Percentiles rank a stretch among this genome's conserved stretches.
These are phyloP conservation scores for Thermothielavioides terrestris DNA, from an alignment of 495 filamentous ascomycete genomes.

Conservation along the genomic window DNA sequence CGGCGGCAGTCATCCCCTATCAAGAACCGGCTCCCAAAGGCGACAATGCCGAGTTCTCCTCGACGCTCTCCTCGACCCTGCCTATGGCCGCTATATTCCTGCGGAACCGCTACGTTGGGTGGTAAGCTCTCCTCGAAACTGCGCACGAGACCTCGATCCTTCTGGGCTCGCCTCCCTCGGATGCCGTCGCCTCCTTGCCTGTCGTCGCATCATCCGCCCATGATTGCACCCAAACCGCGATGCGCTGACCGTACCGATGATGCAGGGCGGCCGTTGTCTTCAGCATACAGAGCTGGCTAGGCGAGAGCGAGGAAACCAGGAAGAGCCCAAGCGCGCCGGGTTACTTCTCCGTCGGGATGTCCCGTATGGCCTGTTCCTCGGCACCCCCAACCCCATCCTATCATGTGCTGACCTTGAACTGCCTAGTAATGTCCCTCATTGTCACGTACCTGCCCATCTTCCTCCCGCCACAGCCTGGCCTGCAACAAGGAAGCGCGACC, in stretches of 20 bases:
- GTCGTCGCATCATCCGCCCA: neutral
- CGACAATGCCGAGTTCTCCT: constrained; percentile 42
- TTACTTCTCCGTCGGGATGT: constrained; percentile 79
- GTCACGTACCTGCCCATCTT: constrained; percentile 84
- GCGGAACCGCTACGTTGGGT: constrained; percentile 81
- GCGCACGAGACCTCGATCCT: too few relatives aligned
- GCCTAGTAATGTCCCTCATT: constrained; percentile 63
- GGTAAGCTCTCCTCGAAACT: constrained; percentile 41
- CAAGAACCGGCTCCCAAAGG: constrained; percentile 39
- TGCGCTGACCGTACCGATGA: neutral
- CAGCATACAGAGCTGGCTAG: constrained; percentile 76
- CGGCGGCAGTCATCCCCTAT: constrained; percentile 40
- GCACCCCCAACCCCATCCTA: neutral
- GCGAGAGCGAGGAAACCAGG: constrained; percentile 69
- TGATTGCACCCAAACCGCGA: too few relatives aligned
- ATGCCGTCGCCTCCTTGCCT: too few relatives aligned
- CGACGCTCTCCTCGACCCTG: constrained; percentile 71
- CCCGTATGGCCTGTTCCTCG: constrained; percentile 56
- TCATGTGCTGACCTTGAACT: constrained; percentile 9
- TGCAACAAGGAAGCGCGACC: constrained; percentile 26
- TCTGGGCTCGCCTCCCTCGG: too few relatives aligned
- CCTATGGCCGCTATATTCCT: constrained; percentile 96
- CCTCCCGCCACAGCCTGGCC: constrained; percentile 49
- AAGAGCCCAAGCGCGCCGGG: constrained; percentile 61
- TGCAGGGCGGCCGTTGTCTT: constrained; percentile 74